These are phyloP conservation scores for Hydnomerulius pinastri DNA, from an alignment of 768 basidiomycete genomes.

Conservation along the genomic window DNA sequence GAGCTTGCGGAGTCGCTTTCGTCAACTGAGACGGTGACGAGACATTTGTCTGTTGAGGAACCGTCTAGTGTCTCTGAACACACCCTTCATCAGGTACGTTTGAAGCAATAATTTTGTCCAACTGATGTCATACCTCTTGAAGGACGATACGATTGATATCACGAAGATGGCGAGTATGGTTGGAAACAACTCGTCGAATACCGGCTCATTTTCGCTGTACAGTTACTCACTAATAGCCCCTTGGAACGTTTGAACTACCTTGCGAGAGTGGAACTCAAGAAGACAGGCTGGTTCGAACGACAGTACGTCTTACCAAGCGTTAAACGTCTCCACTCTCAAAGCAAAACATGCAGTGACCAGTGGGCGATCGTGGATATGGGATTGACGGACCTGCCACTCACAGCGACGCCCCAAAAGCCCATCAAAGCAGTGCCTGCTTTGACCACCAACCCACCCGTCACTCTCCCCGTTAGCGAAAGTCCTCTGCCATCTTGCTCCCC, in stretches of 20 bases:
- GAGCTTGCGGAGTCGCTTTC: slow-evolving; percentile 19
- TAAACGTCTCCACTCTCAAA: not conserved
- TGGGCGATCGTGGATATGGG: slow-evolving; percentile 30
- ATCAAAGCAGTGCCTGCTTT: not conserved
- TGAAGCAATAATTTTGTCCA: not conserved
- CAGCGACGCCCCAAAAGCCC: slow-evolving; percentile 11
- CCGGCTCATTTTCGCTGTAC: slow-evolving; percentile 6
- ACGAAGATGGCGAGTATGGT: slow-evolving; percentile 28
- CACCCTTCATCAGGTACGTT: slow-evolving; percentile 16
- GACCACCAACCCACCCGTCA: not conserved
- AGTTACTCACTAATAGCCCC: slow-evolving; percentile 27
- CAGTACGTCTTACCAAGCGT: slow-evolving; percentile 9
- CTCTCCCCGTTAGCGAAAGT: not conserved
- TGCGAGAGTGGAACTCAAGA: slow-evolving; percentile 31
- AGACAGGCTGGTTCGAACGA: slow-evolving; percentile 33
- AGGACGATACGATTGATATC: slow-evolving; percentile 21
- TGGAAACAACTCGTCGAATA: not conserved
- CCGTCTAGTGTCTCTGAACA: slow-evolving; percentile 4
- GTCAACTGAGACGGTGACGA: slow-evolving; percentile 5
- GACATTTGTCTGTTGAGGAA: not conserved
- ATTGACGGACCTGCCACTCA: slow-evolving; percentile 7
- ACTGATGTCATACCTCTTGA: slow-evolving; percentile 2
- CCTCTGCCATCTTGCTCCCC: not conserved
- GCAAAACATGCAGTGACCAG: slow-evolving; percentile 26
- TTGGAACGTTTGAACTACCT: slow-evolving; percentile 30